Evolutionary conservation across 177 flowering plant species (phyloP), one percentile per base, ranked within the genome.

Genomic region (Tripterygium wilfordii): DNA sequence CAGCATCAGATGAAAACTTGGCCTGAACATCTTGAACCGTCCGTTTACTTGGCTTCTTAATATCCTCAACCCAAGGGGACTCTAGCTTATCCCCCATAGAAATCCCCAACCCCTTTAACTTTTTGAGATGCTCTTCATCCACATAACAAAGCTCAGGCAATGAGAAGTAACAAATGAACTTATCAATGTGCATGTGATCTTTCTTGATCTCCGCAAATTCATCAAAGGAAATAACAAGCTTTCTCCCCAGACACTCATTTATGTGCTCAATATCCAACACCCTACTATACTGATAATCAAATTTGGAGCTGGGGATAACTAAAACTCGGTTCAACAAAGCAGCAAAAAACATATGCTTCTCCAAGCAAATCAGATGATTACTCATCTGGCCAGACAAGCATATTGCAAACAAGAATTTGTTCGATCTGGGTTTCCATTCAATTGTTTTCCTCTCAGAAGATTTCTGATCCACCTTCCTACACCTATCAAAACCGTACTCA

Each of bases 271-370:
- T 73, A 61, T 89, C 96, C 33, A 94, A 47, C 27, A 94, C 96
- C 57, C 71, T 63, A 22, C 54, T 66, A 51, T 72, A 87, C 68
- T 76, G 79, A 51, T 74, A 94, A 70, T 90, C 99, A 27, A 87
- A 61, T 64, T 76, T 89, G 6, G 82, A 45, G 57, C 90, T 86
- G 0, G 99, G 97, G 50, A 94, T 69, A 4, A 94, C 83, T 53
- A 94, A 57, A 43, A 83, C 56, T 1, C 99, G 77, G 44, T 65
- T 45, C 15, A 94, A 72, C 19, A 90, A 23, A 8, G 99, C 96
- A 0, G 99, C 99, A 35, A 94, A 89, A 58, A 90, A 87, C 86
- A 94, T 89, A 58, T 94, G 99, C 60, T 94, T 94, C 72, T 90
- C 90, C 22, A 94, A 62, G 49, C 99, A 94, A 54, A 90, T 87